phyloP scores from a whole-genome alignment of 225 moss, liverwort and hornwort species.

The Polytrichum formosum region DNA sequence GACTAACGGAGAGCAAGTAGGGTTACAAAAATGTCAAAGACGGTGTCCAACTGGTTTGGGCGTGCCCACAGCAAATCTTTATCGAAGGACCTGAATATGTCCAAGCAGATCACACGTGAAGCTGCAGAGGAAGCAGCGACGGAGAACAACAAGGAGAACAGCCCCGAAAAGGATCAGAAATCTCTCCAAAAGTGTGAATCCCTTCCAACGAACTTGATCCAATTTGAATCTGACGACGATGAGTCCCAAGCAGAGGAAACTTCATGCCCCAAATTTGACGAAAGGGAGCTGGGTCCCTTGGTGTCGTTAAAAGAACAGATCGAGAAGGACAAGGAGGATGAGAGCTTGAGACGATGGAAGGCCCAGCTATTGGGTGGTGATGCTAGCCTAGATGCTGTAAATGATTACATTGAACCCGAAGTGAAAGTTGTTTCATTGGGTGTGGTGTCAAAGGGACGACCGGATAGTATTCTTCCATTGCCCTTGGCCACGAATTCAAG shows the following conservation, averaged over 20 bases:
- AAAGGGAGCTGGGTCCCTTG: constrained; percentile 13
- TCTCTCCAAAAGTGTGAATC: constrained; percentile 42
- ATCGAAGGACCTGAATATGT: constrained; percentile 26
- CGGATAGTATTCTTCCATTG: constrained; percentile 57
- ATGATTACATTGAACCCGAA: constrained; percentile 75
- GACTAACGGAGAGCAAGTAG: constrained; percentile 1
- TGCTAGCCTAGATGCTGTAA: constrained; percentile 64
- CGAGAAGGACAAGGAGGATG: constrained; percentile 47
- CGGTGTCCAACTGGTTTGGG: constrained; percentile 53
- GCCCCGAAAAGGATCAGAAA: constrained; percentile 28
- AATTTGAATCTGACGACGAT: constrained; percentile 45
- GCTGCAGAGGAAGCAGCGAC: background rate
- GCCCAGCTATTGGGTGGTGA: constrained; percentile 51
- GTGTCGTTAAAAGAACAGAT: constrained; percentile 23
- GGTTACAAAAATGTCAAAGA: constrained; percentile 48
- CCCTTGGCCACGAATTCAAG: constrained; percentile 64
- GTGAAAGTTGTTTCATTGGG: constrained; percentile 74
- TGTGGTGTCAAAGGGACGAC: constrained; percentile 63
- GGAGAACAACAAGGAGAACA: constrained; percentile 52
- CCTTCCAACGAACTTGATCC: constrained; percentile 27
- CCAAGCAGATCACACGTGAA: background rate
- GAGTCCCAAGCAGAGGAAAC: constrained; percentile 28
- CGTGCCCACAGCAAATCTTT: constrained; percentile 52
- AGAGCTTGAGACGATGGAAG: constrained; percentile 62
- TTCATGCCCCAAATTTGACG: constrained; percentile 11